Percentiles rank a stretch among this genome's conserved stretches.
phyloP scores from a whole-genome alignment of 2,329 filamentous ascomycete species.

The Aspergillus transmontanensis region DNA sequence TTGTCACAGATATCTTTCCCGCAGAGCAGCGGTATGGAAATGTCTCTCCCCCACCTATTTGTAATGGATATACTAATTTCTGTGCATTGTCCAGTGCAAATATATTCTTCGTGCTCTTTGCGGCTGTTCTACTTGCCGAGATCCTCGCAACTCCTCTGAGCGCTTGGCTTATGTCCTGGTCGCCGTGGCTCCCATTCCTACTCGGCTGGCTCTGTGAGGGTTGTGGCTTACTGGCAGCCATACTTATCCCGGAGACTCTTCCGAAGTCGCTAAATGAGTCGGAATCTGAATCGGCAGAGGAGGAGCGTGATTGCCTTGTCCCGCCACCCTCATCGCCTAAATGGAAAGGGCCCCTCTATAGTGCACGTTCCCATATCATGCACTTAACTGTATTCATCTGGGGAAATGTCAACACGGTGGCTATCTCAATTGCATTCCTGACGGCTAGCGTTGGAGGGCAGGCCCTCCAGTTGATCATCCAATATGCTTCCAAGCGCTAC shows the following conservation, averaged over 20 bases:
- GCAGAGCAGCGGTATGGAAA: constrained; percentile 6
- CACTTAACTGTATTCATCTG: constrained; percentile 8
- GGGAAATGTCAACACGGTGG: not conserved
- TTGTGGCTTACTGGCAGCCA: constrained; percentile 2
- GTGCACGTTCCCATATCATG: constrained; percentile 3
- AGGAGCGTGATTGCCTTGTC: not conserved
- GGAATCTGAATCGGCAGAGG: not conserved
- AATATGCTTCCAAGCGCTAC: constrained; percentile 18
- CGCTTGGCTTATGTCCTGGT: constrained; percentile 15
- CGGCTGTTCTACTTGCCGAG: constrained; percentile 7
- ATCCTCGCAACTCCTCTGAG: constrained; percentile 16
- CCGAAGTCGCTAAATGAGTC: not conserved
- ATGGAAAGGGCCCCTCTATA: not conserved
- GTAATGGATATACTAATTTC: not conserved
- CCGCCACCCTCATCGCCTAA: not conserved
- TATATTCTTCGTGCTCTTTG: constrained; percentile 12
- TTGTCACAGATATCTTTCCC: constrained; percentile 16
- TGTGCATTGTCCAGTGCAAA: constrained; percentile 5
- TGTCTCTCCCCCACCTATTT: not conserved
- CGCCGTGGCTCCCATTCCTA: constrained; percentile 13
- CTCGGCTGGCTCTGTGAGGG: constrained; percentile 10
- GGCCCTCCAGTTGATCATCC: constrained; percentile 13
- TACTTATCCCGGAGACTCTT: constrained; percentile 14
- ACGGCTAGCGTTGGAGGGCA: constrained; percentile 9
- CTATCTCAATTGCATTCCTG: constrained; percentile 13